Evolutionary conservation across 2,329 filamentous ascomycete genomes (phyloP), one percentile per base, ranked within the genome.

Genomic region (Aspergillus melleus): DNA sequence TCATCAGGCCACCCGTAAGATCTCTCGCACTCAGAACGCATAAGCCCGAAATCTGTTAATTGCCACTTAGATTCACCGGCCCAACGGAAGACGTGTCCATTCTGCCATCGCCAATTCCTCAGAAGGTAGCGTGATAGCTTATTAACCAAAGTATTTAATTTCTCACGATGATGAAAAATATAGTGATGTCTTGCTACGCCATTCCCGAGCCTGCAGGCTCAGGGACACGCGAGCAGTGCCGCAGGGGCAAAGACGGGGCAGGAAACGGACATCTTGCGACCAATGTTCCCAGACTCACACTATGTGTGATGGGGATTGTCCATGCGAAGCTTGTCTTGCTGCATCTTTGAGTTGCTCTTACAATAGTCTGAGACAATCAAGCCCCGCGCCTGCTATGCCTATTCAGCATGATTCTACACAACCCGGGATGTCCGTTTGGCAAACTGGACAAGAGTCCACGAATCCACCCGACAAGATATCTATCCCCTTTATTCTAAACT

Each of bases 101-200:
- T 36, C 26, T 55, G 53, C 47, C 20, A 55, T 49, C 53, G 53
- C 9, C 24, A 22, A 5, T 55, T 49, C 20, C 12, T 55, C 19
- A 20, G 53, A n/a, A 55, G 53, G 53, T 55, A 39, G 16, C 2
- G 1, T 10, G 20, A 11, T 44, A 11, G 16, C 9, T 8, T 16
- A 20, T 26, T 26, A 1, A n/a, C 22, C 44, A 20, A 6, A 8
- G 22, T 44, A 26, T 19, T 11, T 42, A 9, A 44, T 42, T 44
- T 44, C 52, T 54, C 19, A 42, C 30, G 9, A 20, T n/a, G 24
- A 29, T 2, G 26, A 29, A 14, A 3, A 20, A 12, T 12, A 5
- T 24, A 55, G 53, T 36, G 53, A 55, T 49, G 42, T 55, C 6
- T 20, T 55, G 8, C 53, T 55, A 11, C 53, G 53, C 10, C 53